Evolutionary conservation across 2,329 filamentous ascomycete genomes (phyloP), one percentile per base, ranked within the genome.

Genomic region (Arthrobotrys sphaeroides): DNA sequence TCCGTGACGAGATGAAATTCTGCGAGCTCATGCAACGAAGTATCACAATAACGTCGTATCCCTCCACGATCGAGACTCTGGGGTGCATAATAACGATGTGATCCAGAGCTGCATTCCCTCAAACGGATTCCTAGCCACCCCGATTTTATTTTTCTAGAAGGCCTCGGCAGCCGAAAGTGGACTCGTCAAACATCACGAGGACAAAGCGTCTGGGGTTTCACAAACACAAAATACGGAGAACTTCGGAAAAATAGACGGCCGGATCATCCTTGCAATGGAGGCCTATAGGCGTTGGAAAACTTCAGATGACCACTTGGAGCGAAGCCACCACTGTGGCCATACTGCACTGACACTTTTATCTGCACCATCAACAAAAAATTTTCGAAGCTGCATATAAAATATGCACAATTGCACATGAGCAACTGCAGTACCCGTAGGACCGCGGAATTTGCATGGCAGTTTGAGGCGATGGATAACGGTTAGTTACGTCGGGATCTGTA

Each of bases 131-230:
- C 57, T 62, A 55, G 66, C 66, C 66, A 70, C 66, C 55, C 36
- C 47, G 45, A 70, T 70, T 70, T 59, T 66, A 38, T 43, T 57
- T 55, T 68, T 70, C 66, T 60, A 66, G 69, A 67, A 66, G 53
- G 20, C 60, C 28, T 51, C 13, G 45, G 51, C 9, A 45, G 16
- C 13, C 40, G 43, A 47, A 66, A 53, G 9, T 6, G 42, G 49
- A 66, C n/a, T 24, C 51, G 51, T 53, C 43, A 53, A 65, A 59
- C 33, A 73, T 73, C 69, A 73, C 69, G 69, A 60, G 69, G 69
- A 73, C 69, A 73, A 60, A 73, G 51, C 61, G 51, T 73, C 69
- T 53, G 61, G 69, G 69, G 69, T 73, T 73, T 61, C 69, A 73
- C 61, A 61, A 67, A 67, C 60, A 67, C 60, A 51, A 66, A 47